Percentiles rank a stretch among this genome's conserved stretches.
Conservation (phyloP, 1,284 basidiomycete genomes). For the Golubevia pallescens region DNA sequence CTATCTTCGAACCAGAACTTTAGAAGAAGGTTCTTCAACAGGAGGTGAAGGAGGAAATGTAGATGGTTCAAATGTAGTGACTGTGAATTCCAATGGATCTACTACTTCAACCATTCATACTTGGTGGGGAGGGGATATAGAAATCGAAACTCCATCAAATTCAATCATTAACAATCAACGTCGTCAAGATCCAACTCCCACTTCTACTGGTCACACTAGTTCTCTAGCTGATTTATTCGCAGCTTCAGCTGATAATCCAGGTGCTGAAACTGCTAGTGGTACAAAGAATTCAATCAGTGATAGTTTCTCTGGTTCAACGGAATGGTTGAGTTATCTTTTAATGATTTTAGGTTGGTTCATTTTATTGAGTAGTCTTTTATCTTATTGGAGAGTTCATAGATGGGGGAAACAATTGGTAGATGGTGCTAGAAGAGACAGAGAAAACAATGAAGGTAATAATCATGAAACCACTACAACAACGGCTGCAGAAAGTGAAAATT, state of each 20-base stretch:
- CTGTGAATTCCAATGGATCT: conserved; percentile 7
- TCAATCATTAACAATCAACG: conserved; percentile 1
- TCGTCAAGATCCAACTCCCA: conserved; percentile 8
- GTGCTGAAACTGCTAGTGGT: conserved; percentile 61
- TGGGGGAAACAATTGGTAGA: conserved; percentile 49
- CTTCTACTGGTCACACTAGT: background rate
- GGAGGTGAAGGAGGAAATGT: conserved; percentile 22
- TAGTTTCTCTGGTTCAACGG: conserved; percentile 68
- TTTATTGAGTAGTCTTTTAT: conserved; percentile 74
- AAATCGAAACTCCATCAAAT: too few relatives aligned
- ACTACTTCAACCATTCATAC: conserved; percentile 8
- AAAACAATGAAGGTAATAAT: conserved; percentile 3
- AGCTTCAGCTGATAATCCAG: conserved; percentile 54
- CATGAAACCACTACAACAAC: conserved; percentile 1
- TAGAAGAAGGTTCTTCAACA: conserved; percentile 50
- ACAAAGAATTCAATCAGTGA: conserved; percentile 63
- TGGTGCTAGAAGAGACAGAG: conserved; percentile 34
- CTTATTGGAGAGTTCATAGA: conserved; percentile 71
- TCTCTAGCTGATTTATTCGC: conserved; percentile 21
- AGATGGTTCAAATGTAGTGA: conserved; percentile 4
- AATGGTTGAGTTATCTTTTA: conserved; percentile 86
- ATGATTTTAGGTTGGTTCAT: conserved; percentile 89
- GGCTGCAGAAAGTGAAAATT: conserved; percentile 2
- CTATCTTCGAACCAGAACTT: conserved; percentile 72
- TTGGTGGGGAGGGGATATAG: background rate